Conservation (phyloP, 192 early-diverging fungal genomes). For the Coemansia pectinata region DNA sequence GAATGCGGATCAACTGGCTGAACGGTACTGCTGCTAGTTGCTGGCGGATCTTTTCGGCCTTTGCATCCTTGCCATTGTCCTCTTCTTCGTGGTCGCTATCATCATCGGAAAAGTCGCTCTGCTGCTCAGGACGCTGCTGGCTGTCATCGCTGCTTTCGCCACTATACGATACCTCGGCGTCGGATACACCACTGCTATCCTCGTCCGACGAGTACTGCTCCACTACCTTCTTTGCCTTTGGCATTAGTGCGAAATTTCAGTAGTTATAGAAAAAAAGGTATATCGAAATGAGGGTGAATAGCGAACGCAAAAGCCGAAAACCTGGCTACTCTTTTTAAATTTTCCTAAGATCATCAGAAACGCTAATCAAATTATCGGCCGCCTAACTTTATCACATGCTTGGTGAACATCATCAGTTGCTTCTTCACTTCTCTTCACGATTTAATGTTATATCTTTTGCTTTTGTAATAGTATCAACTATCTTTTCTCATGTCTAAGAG, state of each 20-base stretch:
- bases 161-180: constrained; percentile 14
- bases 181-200: constrained; percentile 33
- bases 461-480: not conserved
- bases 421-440: not conserved
- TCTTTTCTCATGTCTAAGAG: not conserved
- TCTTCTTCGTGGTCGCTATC: constrained; percentile 12
- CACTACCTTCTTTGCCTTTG: constrained; percentile 16
- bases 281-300: constrained; percentile 4
- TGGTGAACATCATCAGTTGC: not conserved
- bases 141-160: constrained; percentile 13
- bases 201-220: constrained; percentile 54
- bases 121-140: not conserved
- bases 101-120: constrained; percentile 16
- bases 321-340: not conserved
- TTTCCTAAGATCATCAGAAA: not conserved
- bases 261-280: not conserved
- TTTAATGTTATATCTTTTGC: not conserved
- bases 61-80: constrained; percentile 4
- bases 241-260: constrained; percentile 11
- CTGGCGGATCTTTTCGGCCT: constrained; percentile 18
- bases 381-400: not conserved
- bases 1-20: constrained; percentile 75
- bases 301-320: constrained; percentile 1
- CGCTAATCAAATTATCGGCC: not conserved
- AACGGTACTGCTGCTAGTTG: constrained; percentile 77